Conservation (phyloP, 1,284 basidiomycete genomes). For the Boletus holoroseus region DNA sequence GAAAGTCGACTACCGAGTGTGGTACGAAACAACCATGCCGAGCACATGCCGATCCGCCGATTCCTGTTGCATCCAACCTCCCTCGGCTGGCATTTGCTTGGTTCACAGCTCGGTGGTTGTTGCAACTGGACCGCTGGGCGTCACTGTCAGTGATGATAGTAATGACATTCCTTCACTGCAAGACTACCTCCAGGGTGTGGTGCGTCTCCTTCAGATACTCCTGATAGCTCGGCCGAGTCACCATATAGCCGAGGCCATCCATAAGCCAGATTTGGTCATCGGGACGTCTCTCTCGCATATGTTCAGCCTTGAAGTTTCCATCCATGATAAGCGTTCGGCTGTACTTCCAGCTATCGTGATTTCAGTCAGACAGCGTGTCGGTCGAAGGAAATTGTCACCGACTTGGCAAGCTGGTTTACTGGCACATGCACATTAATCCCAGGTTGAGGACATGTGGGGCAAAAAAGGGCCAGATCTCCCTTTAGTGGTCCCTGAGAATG, state of each 20-base stretch:
- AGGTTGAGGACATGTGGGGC: neutral
- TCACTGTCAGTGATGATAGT: too few species aligned
- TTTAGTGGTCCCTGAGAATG: neutral
- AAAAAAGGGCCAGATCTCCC: neutral
- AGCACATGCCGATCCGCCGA: neutral
- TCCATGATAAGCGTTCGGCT: neutral
- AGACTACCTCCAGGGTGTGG: neutral
- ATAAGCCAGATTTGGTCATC: slow-evolving; percentile 11
- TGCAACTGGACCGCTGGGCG: neutral
- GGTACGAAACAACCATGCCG: neutral
- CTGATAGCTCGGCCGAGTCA: neutral
- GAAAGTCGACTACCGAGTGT: neutral
- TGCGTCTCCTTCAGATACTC: neutral
- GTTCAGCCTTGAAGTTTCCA: neutral
- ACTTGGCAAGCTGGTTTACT: neutral
- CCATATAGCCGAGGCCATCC: slow-evolving; percentile 14
- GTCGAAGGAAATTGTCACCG: neutral
- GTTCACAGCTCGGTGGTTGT: neutral
- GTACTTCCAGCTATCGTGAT: slow-evolving; percentile 3
- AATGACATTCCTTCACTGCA: too few species aligned
- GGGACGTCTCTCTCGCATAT: neutral
- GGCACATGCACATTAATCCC: neutral
- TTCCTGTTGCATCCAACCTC: neutral
- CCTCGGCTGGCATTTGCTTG: neutral
- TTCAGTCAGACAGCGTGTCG: too few species aligned